These are phyloP conservation scores for Camellia oleifera DNA, from an alignment of 179 eudicot species.

Conservation along the genomic window DNA sequence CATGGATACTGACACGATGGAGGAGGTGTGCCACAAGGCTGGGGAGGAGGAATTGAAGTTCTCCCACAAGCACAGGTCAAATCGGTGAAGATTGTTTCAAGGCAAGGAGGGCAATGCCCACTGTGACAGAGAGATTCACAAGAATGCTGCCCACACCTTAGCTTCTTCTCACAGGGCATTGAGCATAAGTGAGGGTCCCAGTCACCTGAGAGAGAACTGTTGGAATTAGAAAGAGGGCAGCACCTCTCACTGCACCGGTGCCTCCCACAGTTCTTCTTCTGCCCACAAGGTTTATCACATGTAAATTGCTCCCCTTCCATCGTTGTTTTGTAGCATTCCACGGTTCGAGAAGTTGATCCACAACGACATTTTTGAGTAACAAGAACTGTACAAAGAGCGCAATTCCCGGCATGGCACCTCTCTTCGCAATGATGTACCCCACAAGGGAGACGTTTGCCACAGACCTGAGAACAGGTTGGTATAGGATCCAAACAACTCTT, in stretches of 20 bases:
- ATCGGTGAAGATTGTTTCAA: conserved; percentile 88
- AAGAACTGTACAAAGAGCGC: conserved; percentile 65
- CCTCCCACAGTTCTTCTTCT: conserved; percentile 92
- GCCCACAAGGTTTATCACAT: conserved; percentile 87
- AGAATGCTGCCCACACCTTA: conserved; percentile 91
- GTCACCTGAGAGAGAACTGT: conserved; percentile 32
- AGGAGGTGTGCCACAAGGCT: conserved; percentile 90
- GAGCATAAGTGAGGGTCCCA: conserved; percentile 90
- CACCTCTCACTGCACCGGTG: conserved; percentile 97
- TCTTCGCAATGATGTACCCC: conserved; percentile 65
- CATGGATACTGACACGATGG: conserved; percentile 87
- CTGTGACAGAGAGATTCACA: conserved; percentile 82
- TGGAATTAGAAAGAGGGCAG: conserved; percentile 73
- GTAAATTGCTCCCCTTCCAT: conserved; percentile 45
- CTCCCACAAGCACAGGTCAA: conserved; percentile 91
- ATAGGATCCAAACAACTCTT: conserved; percentile 78
- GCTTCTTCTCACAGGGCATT: conserved; percentile 89
- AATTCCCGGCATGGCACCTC: conserved; percentile 70
- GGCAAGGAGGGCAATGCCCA: conserved; percentile 97
- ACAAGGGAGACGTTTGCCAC: conserved; percentile 77
- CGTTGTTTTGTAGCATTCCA: conserved; percentile 67
- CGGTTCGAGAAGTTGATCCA: conserved; percentile 71
- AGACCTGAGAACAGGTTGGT: conserved; percentile 69
- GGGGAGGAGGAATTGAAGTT: conserved; percentile 88
- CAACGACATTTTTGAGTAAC: conserved; percentile 85